Conservation (phyloP, 1,284 basidiomycete species). For the Thelephora terrestris region DNA sequence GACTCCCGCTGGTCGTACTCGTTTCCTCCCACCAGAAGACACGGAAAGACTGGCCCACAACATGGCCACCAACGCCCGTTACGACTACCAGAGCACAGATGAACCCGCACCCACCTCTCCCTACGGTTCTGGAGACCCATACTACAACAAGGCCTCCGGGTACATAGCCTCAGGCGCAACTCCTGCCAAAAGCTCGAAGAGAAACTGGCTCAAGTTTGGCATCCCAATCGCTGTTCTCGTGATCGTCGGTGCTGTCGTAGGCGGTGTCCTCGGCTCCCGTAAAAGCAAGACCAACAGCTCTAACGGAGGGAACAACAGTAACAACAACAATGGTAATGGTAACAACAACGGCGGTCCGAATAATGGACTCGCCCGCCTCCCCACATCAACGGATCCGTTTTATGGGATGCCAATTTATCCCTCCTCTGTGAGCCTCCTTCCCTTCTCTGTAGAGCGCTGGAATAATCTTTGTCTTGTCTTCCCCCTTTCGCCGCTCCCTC, state of each 20-base stretch:
- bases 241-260: slow-evolving; percentile 69
- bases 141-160: slow-evolving; percentile 57
- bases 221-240: slow-evolving; percentile 54
- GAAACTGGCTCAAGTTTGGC: slow-evolving; percentile 59
- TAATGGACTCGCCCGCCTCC: slow-evolving; percentile 50
- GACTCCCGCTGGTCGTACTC: slow-evolving; percentile 1
- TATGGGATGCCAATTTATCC: slow-evolving; percentile 84
- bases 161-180: slow-evolving; percentile 46
- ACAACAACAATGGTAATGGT: slow-evolving; percentile 13
- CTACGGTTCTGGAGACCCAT: slow-evolving; percentile 49
- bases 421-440: slow-evolving; percentile 52
- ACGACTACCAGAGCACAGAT: slow-evolving; percentile 36
- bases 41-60: background rate
- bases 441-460: no score
- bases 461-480: slow-evolving; percentile 3
- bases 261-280: slow-evolving; percentile 62
- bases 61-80: background rate
- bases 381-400: slow-evolving; percentile 65
- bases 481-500: background rate
- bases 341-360: slow-evolving; percentile 45
- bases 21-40: background rate
- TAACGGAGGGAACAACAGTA: slow-evolving; percentile 14
- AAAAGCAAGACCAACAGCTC: slow-evolving; percentile 34
- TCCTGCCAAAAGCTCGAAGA: slow-evolving; percentile 28
- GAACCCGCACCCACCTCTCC: slow-evolving; percentile 25